Conservation (phyloP, 176 grass and related monocot species). For the Elaeis guineensis region DNA sequence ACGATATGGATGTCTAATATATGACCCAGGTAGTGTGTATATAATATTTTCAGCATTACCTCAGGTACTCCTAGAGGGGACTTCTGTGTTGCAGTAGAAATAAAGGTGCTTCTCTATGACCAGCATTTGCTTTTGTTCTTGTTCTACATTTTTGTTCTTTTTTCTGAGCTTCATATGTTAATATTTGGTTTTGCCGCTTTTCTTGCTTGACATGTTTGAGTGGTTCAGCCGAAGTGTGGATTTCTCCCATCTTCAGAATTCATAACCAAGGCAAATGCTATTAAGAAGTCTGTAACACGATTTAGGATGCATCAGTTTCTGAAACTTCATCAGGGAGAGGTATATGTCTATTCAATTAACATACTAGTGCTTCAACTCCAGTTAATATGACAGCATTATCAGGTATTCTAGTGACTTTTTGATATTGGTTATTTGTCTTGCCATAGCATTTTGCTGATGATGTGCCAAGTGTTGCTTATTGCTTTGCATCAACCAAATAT, state of each 20-base stretch:
- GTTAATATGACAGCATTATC: background rate
- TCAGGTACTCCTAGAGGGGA: conserved; percentile 47
- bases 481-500: background rate
- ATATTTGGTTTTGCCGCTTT: conserved; percentile 4
- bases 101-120: conserved; percentile 54
- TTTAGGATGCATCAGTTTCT: conserved; percentile 92
- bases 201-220: conserved; percentile 4
- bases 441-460: too few species aligned
- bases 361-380: too few species aligned
- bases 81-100: conserved; percentile 77
- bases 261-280: conserved; percentile 56
- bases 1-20: background rate
- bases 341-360: conserved; percentile 12
- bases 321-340: conserved; percentile 68
- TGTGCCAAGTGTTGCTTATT: too few species aligned
- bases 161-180: conserved; percentile 20
- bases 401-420: conserved; percentile 3
- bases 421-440: too few species aligned
- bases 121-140: conserved; percentile 4
- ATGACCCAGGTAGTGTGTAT: background rate
- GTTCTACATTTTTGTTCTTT: conserved; percentile 12
- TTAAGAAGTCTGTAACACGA: conserved; percentile 79
- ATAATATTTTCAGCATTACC: conserved; percentile 14
- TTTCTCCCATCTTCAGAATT: conserved; percentile 91
- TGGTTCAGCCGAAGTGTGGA: conserved; percentile 74